phyloP scores from a whole-genome alignment of 2,329 filamentous ascomycete genomes.

The Atkinsonella texensis region DNA sequence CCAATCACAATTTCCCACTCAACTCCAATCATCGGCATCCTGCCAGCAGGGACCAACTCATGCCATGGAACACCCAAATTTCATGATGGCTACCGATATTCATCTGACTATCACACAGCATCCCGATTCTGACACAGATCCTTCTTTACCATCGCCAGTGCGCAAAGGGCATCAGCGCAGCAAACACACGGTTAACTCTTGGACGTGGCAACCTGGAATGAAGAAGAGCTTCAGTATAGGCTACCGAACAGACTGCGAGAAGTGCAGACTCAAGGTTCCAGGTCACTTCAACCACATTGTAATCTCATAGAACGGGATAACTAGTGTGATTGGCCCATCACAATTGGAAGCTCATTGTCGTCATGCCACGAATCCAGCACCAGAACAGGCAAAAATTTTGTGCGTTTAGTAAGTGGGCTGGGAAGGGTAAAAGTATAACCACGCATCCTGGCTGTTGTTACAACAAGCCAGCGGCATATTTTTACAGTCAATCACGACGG shows the following conservation, averaged over 20 bases:
- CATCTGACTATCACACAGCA: conserved; percentile 11
- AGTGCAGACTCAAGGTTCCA: conserved; percentile 61
- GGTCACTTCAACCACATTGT: conserved; percentile 76
- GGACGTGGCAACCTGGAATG: conserved; percentile 50
- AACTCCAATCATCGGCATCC: conserved; percentile 12
- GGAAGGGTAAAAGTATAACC: too few species aligned
- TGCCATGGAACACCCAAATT: conserved; percentile 28
- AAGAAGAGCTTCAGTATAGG: conserved; percentile 68
- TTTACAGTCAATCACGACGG: background rate
- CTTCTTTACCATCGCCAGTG: conserved; percentile 33
- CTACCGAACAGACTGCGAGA: conserved; percentile 66
- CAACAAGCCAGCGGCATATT: background rate
- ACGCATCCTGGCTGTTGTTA: too few species aligned
- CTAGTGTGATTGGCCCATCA: background rate
- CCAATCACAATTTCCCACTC: background rate
- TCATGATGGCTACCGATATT: conserved; percentile 25
- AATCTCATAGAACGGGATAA: conserved; percentile 36
- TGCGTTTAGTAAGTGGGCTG: background rate
- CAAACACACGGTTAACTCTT: conserved; percentile 47
- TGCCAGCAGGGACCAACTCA: conserved; percentile 18
- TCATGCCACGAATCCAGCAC: background rate
- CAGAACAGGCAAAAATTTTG: background rate
- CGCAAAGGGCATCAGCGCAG: conserved; percentile 45
- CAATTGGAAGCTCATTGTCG: background rate
- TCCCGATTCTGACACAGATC: conserved; percentile 22